These are phyloP conservation scores for Wallacemonas sp. DNA, from an alignment of 208 protist species.

Conservation along the genomic window DNA sequence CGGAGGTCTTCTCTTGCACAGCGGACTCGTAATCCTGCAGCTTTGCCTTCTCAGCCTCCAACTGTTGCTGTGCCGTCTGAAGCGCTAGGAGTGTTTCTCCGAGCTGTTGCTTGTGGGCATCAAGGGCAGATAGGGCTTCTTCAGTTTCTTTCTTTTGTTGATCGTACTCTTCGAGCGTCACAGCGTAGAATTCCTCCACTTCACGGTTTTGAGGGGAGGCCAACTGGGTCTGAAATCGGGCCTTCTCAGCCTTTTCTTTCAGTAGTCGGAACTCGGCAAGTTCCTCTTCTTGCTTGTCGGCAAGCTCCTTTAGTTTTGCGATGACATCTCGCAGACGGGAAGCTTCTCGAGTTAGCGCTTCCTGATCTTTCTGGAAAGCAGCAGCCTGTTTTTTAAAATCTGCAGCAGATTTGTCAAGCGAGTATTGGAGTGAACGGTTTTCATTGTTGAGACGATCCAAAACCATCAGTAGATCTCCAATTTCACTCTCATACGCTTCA, in stretches of 20 bases:
- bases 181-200: slow-evolving; percentile 18
- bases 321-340: slow-evolving; percentile 41
- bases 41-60: background rate
- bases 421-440: slow-evolving; percentile 51
- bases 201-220: background rate
- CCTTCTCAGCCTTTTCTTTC: slow-evolving; percentile 27
- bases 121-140: slow-evolving; percentile 18
- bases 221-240: slow-evolving; percentile 30
- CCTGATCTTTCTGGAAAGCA: slow-evolving; percentile 43
- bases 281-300: slow-evolving; percentile 39
- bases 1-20: background rate
- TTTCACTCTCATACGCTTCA: slow-evolving; percentile 71
- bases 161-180: slow-evolving; percentile 28
- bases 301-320: slow-evolving; percentile 43
- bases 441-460: slow-evolving; percentile 55
- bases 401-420: slow-evolving; percentile 40
- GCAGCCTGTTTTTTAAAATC: slow-evolving; percentile 47
- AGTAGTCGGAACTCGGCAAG: slow-evolving; percentile 30
- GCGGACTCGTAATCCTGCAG: slow-evolving; percentile 8
- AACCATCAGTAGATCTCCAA: slow-evolving; percentile 53
- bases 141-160: slow-evolving; percentile 19
- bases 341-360: slow-evolving; percentile 33
- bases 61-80: background rate
- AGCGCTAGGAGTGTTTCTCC: background rate
- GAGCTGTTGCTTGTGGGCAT: slow-evolving; percentile 21